phyloP scores from a whole-genome alignment of 768 basidiomycete genomes.

The Pleurotus cornucopiae region DNA sequence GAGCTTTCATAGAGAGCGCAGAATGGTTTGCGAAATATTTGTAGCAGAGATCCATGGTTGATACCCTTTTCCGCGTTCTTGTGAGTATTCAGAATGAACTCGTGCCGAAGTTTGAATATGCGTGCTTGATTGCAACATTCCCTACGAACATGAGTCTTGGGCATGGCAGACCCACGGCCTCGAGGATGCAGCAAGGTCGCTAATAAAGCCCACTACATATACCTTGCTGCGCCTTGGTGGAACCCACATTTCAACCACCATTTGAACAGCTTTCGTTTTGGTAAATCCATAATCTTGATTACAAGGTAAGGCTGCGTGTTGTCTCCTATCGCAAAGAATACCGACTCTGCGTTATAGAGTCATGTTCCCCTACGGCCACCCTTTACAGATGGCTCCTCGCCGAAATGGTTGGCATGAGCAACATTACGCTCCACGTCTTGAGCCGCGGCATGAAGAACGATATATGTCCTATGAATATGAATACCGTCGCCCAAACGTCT shows the following conservation, averaged over 20 bases:
- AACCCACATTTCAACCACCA: slow-evolving; percentile 1
- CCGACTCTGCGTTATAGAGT: neutral
- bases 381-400: neutral
- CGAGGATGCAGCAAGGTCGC: neutral
- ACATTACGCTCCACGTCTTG: neutral
- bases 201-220: neutral
- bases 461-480: neutral
- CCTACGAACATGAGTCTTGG: neutral
- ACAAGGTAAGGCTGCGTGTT: neutral
- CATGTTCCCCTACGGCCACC: neutral
- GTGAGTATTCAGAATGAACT: no score
- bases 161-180: neutral
- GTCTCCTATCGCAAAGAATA: neutral
- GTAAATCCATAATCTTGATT: neutral
- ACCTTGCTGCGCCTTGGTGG: slow-evolving; percentile 1
- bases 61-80: no score
- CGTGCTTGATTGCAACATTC: no score
- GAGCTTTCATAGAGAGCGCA: slow-evolving; percentile 44
- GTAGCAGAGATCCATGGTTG: neutral
- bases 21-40: slow-evolving; percentile 36
- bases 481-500: neutral
- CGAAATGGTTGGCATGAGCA: neutral
- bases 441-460: neutral
- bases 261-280: neutral
- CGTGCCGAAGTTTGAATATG: no score